Evolutionary conservation across 257 asterid genomes (phyloP).

Genomic region (Ehretia macrophylla): DNA sequence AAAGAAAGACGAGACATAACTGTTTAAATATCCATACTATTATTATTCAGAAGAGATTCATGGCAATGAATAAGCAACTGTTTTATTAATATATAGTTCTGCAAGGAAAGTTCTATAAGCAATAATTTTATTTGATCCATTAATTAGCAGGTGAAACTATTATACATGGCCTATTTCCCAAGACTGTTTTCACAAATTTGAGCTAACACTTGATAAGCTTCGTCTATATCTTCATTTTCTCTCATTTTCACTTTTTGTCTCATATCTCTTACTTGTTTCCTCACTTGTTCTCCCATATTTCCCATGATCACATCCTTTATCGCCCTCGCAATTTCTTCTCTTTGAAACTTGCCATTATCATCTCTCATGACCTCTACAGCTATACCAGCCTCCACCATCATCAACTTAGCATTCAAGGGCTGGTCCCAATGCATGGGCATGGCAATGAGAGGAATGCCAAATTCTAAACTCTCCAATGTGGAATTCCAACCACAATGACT

Average conservation of each 20-base stretch:
- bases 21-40: too few species aligned
- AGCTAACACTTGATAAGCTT: slow-evolving; percentile 3
- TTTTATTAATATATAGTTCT: too few species aligned
- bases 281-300: slow-evolving; percentile 12
- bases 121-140: too few species aligned
- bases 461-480: slow-evolving; percentile 19
- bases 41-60: too few species aligned
- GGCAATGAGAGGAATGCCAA: slow-evolving; percentile 32
- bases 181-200: slow-evolving; percentile 1
- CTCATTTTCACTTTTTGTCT: slow-evolving; percentile 8
- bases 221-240: slow-evolving; percentile 18
- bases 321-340: slow-evolving; percentile 15
- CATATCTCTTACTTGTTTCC: slow-evolving; percentile 4
- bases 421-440: slow-evolving; percentile 38
- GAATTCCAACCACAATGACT: slow-evolving; percentile 41
- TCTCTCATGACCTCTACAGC: slow-evolving; percentile 24
- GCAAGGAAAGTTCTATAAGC: too few species aligned
- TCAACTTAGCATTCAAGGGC: slow-evolving; percentile 32
- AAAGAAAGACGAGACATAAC: too few species aligned
- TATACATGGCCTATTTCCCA: too few species aligned
- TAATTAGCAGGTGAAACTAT: too few species aligned
- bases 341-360: slow-evolving; percentile 7
- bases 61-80: too few species aligned
- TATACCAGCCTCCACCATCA: slow-evolving; percentile 22
- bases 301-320: slow-evolving; percentile 23